Base-by-base conservation (phyloP, 345 rosid species). In the Gossypium rotundifolium region DNA sequence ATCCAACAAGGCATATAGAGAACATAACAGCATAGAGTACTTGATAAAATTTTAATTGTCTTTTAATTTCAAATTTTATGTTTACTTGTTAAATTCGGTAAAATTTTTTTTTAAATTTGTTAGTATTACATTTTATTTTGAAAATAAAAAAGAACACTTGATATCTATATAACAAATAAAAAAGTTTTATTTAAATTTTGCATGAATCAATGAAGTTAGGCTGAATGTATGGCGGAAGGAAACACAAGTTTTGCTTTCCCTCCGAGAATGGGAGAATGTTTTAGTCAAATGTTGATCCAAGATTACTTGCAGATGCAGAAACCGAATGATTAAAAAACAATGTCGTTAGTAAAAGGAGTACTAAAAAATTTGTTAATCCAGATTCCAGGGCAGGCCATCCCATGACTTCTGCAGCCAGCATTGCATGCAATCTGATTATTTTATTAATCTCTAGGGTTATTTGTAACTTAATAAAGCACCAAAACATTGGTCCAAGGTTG, bases 401-500 rank as follows among this genome's bases (percentile, higher is more conserved):
- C 11, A 29, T 13, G 61, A 77, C 18, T 23, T 49, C 60, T 53
- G 70, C 64, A 18, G 57, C 54, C 48, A 57, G 38, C 71, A 22
- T 52, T 20, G 29, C 58, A 70, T 45, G 3, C 57, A 44, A 9
- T 11, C 49, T 8, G 2, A 38, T 38, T 73, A 16, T 45, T 54
- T 42, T 48, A 29, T 40, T 45, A 23, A 45, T 13, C 13, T 48
- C 27, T 0, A 5, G 52, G 44, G 9, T 51, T 52, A 38, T 70
- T 69, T 70, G 17, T 10, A 53, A 53, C 49, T 68, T 48, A 48
- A 48, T 67, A 11, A 18, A 20, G 20, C 2, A 42, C 17, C 2
- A 49, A 23, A 74, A 17, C 75, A 57, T 77, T 81, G 52, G 42
- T 61, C 70, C 78, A 40, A 9, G 65, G 51, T 73, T 66, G 68